phyloP scores from a whole-genome alignment of 2,329 filamentous ascomycete species.

The Polychaeton citri region DNA sequence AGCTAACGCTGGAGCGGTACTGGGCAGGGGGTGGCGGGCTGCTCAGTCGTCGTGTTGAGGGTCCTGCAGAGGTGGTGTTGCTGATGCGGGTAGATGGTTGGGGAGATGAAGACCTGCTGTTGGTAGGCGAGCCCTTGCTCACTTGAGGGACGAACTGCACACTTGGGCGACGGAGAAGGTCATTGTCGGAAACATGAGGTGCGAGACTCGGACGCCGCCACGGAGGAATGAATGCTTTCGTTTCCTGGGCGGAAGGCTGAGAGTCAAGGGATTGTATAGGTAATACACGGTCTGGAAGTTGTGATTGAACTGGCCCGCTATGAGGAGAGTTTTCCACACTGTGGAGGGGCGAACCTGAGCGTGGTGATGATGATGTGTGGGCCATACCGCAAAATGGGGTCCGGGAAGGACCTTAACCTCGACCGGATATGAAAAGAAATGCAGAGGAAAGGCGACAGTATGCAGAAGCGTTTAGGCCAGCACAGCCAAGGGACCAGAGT shows the following conservation, averaged over 20 bases:
- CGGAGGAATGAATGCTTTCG: slow-evolving; percentile 14
- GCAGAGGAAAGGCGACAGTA: too few relatives aligned
- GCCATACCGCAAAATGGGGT: slow-evolving; percentile 5
- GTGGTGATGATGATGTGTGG: slow-evolving; percentile 9
- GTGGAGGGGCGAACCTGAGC: background rate
- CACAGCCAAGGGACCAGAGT: too few relatives aligned
- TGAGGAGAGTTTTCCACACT: background rate
- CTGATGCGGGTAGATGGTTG: slow-evolving; percentile 10
- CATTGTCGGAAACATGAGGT: slow-evolving; percentile 7
- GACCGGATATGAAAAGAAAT: too few relatives aligned
- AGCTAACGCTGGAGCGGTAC: slow-evolving; percentile 57
- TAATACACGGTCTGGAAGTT: slow-evolving; percentile 14
- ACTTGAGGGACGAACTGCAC: slow-evolving; percentile 24
- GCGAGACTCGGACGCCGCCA: slow-evolving; percentile 20
- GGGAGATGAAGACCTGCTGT: slow-evolving; percentile 17
- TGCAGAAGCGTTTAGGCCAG: too few relatives aligned
- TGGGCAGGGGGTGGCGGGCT: slow-evolving; percentile 27
- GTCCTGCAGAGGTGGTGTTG: slow-evolving; percentile 2
- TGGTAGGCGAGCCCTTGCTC: slow-evolving; percentile 5
- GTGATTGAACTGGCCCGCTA: background rate
- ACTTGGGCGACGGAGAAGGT: slow-evolving; percentile 16
- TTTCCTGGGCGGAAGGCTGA: background rate
- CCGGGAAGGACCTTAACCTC: too few relatives aligned
- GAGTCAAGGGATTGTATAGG: slow-evolving; percentile 11
- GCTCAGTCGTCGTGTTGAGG: slow-evolving; percentile 13